Evolutionary conservation across 208 protist species (phyloP).

Genomic region (Acanthamoeba sp.): DNA sequence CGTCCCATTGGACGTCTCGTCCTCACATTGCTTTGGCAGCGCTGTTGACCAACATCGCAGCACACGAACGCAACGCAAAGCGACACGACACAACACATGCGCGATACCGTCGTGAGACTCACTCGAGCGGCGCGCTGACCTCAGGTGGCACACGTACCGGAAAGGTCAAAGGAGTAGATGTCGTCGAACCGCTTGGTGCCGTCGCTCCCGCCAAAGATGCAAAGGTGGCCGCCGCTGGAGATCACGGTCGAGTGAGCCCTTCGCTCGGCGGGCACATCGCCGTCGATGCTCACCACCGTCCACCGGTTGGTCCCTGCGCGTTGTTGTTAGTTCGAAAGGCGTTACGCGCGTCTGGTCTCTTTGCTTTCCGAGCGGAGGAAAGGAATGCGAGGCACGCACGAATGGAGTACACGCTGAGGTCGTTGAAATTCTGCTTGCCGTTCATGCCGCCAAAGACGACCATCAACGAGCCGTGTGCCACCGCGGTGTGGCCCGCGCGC

Average conservation of each 20-base stretch:
- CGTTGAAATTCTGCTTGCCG: constrained; percentile 52
- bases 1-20: neutral
- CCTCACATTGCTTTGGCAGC: neutral
- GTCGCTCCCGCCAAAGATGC: constrained; percentile 34
- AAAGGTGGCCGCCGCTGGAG: neutral
- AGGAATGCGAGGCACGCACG: neutral
- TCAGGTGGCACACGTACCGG: neutral
- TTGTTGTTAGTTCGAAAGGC: neutral
- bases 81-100: too few relatives aligned
- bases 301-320: neutral
- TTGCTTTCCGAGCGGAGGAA: neutral
- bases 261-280: neutral
- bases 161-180: constrained; percentile 23
- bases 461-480: neutral
- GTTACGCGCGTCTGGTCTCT: neutral
- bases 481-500: constrained; percentile 6
- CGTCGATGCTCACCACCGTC: constrained; percentile 16
- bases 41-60: neutral
- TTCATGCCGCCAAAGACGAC: constrained; percentile 78
- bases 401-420: constrained; percentile 38
- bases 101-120: too few relatives aligned
- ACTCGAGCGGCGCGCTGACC: neutral
- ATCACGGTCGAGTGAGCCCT: neutral
- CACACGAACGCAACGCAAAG: too few relatives aligned
- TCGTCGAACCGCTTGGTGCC: constrained; percentile 17